Evolutionary conservation across 2,329 filamentous ascomycete species (phyloP), one percentile per base, ranked within the genome.

Genomic region (Aspergillus ochraceus): DNA sequence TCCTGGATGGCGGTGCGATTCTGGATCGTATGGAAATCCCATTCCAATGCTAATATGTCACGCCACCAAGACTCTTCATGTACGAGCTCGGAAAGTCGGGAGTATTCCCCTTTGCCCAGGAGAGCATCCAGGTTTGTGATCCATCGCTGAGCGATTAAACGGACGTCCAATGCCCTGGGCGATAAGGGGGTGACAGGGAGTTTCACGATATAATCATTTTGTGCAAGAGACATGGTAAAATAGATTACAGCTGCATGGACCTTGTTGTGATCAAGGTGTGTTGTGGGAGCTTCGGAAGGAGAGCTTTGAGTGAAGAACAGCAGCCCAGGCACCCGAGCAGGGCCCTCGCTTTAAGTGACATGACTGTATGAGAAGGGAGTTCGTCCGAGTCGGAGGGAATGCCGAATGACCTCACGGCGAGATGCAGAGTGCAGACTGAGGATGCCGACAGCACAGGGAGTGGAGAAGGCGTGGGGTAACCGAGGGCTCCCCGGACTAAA

Each of bases 51-150:
- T n/a, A 78, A 65, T 63, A 75, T 74, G 32, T 79, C 76, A 4
- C 76, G 72, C 74, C 76, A 77, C 71, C 74, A 77, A 10, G 76
- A 76, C n/a, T 76, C 74, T 19, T 64, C 46, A 14, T 77, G 73
- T 52, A 79, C 74, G 6, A 78, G 63, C 1, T 56, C 32, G 24
- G 60, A 30, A 11, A 73, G 53, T 3, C 65, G 58, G 12, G 67
- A 52, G 12, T 58, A 58, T 12, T 64, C 61, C 19, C 60, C 63
- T 3, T 26, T 59, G 6, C 62, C 57, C 1, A 75, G 64, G n/a
- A 68, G 64, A 6, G 54, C 51, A 20, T 73, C 67, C 3, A 76
- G 60, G 2, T 60, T 60, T 11, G 66, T 66, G 36, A 76, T 60
- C 73, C 74, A 76, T 71, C 68, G 64, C 54, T 75, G 71, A 11